Evolutionary conservation across 345 rosid species (phyloP).

Genomic region (Arabidopsis thaliana): TAIR10.1 NC_003071.7:12875001-12875500

Average conservation of each 20-base stretch:
- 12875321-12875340: conserved; percentile 17
- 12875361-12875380: conserved; percentile 48
- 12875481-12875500: conserved; percentile 46
- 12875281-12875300: conserved; percentile 43
- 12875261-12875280: conserved; percentile 52
- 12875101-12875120: conserved; percentile 37
- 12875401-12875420: conserved; percentile 60
- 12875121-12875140: conserved; percentile 42
- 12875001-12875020: conserved; percentile 47
- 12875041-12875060: conserved; percentile 58
- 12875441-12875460: conserved; percentile 37
- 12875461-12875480: conserved; percentile 53
- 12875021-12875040: conserved; percentile 42
- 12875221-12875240: conserved; percentile 9
- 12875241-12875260: conserved; percentile 36
- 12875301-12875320: conserved; percentile 47
- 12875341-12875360: conserved; percentile 34
- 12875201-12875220: background rate
- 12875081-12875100: conserved; percentile 40
- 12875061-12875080: conserved; percentile 51
- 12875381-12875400: conserved; percentile 61
- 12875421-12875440: conserved; percentile 46
- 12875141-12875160: conserved; percentile 42
- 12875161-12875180: background rate
- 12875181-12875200: background rate